Percentiles rank a stretch among this genome's conserved stretches.
Evolutionary conservation across 192 early-diverging fungal species (phyloP).

Genomic region (Coemansia javaensis): DNA sequence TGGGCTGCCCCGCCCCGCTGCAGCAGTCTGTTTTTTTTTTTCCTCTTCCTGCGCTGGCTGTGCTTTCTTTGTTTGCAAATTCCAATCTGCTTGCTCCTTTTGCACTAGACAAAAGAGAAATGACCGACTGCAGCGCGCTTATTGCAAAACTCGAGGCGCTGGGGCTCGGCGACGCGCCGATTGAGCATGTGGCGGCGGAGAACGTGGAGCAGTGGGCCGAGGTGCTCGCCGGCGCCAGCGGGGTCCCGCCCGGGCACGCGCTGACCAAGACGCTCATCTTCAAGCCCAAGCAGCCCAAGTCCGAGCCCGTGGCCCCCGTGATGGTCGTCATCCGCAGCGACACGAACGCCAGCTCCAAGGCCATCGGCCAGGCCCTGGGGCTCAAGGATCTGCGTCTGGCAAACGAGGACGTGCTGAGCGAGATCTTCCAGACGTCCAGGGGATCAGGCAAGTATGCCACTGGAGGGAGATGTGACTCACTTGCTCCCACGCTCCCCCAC

Average conservation of each 20-base stretch:
- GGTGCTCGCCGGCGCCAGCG: constrained; percentile 24
- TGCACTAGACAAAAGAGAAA: too few species aligned
- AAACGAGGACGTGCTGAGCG: constrained; percentile 58
- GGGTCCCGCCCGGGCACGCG: constrained; percentile 24
- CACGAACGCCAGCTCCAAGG: constrained; percentile 51
- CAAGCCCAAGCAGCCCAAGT: constrained; percentile 74
- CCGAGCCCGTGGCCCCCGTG: constrained; percentile 57
- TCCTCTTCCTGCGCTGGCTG: too few species aligned
- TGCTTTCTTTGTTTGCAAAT: too few species aligned
- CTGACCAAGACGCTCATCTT: constrained; percentile 71
- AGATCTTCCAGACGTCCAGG: constrained; percentile 54
- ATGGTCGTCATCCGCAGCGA: constrained; percentile 59
- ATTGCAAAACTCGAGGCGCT: constrained; percentile 36
- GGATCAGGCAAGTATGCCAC: constrained; percentile 53
- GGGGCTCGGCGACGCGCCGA: constrained; percentile 32
- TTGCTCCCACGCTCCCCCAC: neutral
- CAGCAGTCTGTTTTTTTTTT: too few species aligned
- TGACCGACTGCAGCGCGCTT: constrained; percentile 33
- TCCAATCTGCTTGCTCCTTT: too few species aligned
- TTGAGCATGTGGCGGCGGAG: constrained; percentile 55
- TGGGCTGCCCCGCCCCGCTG: neutral
- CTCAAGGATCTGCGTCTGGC: constrained; percentile 74
- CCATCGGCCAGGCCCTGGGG: constrained; percentile 52
- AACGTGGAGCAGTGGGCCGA: constrained; percentile 58
- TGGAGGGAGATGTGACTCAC: neutral